Evolutionary conservation across 208 protist genomes (phyloP), one percentile per base, ranked within the genome.

Genomic region (Angomonas ambiguus): DNA sequence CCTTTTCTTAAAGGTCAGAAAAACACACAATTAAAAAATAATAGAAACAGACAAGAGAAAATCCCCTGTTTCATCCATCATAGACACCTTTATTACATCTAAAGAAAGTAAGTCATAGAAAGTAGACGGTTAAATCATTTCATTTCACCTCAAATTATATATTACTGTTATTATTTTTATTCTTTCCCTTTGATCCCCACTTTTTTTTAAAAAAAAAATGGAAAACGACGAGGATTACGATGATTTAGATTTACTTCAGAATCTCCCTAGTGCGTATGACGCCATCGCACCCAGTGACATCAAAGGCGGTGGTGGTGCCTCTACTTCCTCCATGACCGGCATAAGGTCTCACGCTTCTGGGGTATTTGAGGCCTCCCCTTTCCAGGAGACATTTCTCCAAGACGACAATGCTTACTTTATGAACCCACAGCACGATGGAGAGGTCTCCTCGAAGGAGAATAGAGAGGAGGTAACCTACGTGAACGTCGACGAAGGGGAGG

Each of bases 131-230:
- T n/a, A n/a, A n/a, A n/a, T n/a, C n/a, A n/a, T n/a, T n/a, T n/a
- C n/a, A n/a, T n/a, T n/a, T n/a, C n/a, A n/a, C n/a, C n/a, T n/a
- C n/a, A n/a, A 5, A 10, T 10, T 24, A 51, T 13, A 11, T 24
- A 42, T 51, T 24, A 24, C 27, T 6, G 13, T 51, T 3, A 6
- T 30, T 24, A 2, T 45, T 42, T 67, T 55, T 67, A 45, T 67
- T 55, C 30, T 67, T 74, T 51, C 56, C 53, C 53, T 74, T 42
- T n/a, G 18, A n/a, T n/a, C n/a, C n/a, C n/a, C n/a, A n/a, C n/a
- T 16, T 25, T 53, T 31, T 42, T 51, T 24, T 35, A 31, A n/a
- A 60, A 32, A 38, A 60, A 22, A 34, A 32, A 60, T 60, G 35
- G 2, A 5, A 60, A 31, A 48, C 5, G 35, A 67, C 45, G 62